Conservation (phyloP, 352 stramenopile genomes). For the Pythium guiyangense region DNA sequence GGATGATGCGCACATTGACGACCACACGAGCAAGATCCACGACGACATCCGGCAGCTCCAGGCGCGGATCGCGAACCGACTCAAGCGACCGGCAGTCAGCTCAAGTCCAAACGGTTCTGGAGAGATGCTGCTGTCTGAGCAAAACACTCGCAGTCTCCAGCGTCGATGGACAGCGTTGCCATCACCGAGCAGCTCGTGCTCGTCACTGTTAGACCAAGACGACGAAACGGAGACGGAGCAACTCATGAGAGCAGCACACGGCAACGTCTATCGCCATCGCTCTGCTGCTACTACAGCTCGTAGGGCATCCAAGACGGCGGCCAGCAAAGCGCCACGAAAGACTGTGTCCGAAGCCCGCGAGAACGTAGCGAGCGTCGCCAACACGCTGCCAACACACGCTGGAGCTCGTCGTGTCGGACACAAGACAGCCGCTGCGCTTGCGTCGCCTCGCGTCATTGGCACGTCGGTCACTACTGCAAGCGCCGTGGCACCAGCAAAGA, state of each 20-base stretch:
- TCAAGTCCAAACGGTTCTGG: background rate
- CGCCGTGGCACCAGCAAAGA: background rate
- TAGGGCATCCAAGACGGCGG: background rate
- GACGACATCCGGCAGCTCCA: conserved; percentile 71
- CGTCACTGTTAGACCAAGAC: conserved; percentile 28
- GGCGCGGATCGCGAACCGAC: conserved; percentile 50
- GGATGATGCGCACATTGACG: conserved; percentile 28
- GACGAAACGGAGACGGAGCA: conserved; percentile 3
- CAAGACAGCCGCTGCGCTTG: background rate
- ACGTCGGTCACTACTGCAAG: background rate
- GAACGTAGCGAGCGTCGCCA: conserved; percentile 4
- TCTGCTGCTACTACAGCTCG: background rate
- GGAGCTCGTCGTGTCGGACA: background rate
- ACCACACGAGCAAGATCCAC: conserved; percentile 60
- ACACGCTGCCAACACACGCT: conserved; percentile 1
- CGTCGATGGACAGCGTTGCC: background rate
- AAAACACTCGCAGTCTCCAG: background rate
- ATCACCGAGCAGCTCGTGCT: conserved; percentile 24
- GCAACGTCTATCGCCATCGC: background rate
- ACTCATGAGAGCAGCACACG: background rate
- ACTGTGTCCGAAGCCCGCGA: background rate
- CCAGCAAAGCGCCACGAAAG: background rate
- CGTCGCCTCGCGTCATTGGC: background rate
- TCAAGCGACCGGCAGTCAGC: conserved; percentile 35
- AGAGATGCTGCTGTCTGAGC: background rate